Evolutionary conservation across 306 rosid genomes (phyloP).

Genomic region (Comarum palustre): DNA sequence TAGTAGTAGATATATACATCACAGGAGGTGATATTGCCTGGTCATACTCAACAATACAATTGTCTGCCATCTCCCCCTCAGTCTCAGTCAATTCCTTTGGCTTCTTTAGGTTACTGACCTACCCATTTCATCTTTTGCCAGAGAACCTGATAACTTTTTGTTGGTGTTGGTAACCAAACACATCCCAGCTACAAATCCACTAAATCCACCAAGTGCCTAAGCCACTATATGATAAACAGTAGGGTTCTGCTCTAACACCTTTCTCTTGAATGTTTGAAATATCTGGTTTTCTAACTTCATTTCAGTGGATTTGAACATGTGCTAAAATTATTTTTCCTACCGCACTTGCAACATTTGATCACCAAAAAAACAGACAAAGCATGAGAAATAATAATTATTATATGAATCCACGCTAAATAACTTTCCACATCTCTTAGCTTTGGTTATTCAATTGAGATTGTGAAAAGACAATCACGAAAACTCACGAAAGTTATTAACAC

Average conservation of each 20-base stretch:
- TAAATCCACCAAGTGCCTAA: background rate
- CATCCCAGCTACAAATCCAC: background rate
- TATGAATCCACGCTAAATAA: background rate
- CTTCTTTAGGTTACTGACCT: background rate
- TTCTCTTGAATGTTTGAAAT: background rate
- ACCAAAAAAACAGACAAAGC: background rate
- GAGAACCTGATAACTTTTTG: background rate
- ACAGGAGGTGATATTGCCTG: background rate
- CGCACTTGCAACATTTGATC: background rate
- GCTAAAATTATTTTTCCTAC: background rate
- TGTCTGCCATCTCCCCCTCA: background rate
- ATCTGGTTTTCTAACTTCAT: background rate
- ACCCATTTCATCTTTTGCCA: background rate
- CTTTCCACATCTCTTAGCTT: background rate
- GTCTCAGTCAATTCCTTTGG: background rate
- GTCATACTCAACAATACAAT: background rate
- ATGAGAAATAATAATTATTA: background rate
- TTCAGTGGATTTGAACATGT: background rate
- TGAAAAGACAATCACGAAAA: background rate
- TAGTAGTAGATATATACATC: background rate
- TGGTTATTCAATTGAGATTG: background rate
- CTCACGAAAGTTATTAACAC: background rate
- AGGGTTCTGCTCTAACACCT: background rate
- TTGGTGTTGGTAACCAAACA: background rate
- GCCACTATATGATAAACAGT: background rate